These are phyloP conservation scores for Lachnum nothofagi DNA, from an alignment of 2,329 filamentous ascomycete genomes.

Conservation along the genomic window DNA sequence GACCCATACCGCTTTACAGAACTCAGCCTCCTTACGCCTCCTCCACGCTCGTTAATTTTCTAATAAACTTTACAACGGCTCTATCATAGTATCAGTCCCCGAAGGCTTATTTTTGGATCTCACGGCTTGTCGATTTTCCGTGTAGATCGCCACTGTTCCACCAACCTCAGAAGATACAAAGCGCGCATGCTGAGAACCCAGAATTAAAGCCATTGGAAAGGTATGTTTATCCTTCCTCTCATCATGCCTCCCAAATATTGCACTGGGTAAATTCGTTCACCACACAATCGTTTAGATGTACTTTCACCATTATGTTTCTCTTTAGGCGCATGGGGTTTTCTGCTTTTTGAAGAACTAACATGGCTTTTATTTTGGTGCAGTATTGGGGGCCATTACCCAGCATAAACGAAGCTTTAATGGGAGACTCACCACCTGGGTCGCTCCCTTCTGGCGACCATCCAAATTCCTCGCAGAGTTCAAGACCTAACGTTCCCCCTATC, in stretches of 20 bases:
- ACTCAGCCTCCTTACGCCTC: conserved; percentile 13
- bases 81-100: background rate
- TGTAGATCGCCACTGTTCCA: conserved; percentile 3
- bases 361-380: conserved; percentile 19
- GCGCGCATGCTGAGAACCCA: background rate
- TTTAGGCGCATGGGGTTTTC: background rate
- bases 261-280: background rate
- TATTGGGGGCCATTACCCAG: conserved; percentile 14
- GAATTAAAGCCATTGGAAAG: background rate
- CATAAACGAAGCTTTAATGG: conserved; percentile 21
- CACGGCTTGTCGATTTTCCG: conserved; percentile 8
- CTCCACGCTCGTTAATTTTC: conserved; percentile 8
- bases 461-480: conserved; percentile 11
- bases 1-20: background rate
- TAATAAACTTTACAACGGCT: background rate
- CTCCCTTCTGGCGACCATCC: conserved; percentile 14
- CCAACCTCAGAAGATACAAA: background rate
- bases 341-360: conserved; percentile 16
- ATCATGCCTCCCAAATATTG: background rate
- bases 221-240: background rate
- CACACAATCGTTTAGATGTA: background rate
- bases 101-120: background rate
- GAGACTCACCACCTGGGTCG: conserved; percentile 15
- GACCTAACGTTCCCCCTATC: conserved; percentile 5
- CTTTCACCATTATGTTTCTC: background rate